phyloP scores from a whole-genome alignment of 2,329 filamentous ascomycete genomes.

The Nectriaceae sp. region DNA sequence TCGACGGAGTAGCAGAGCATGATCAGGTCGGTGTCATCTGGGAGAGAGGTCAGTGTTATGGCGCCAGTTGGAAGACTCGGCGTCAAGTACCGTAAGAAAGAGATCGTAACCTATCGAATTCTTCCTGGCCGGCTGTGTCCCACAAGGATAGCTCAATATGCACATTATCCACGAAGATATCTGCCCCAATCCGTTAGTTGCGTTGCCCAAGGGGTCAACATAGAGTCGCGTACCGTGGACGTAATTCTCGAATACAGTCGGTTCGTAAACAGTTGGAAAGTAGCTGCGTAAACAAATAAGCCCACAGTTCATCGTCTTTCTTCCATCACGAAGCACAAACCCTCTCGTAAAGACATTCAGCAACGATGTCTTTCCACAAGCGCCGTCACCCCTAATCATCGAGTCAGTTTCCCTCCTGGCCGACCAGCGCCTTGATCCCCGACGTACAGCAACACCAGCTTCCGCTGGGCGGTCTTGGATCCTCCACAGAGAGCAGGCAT shows the following conservation, averaged over 20 bases:
- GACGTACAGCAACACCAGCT: constrained; percentile 84
- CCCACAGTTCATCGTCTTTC: too few species aligned
- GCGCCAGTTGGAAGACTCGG: not conserved
- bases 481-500: constrained; percentile 60
- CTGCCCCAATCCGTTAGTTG: constrained; percentile 44
- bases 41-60: constrained; percentile 4
- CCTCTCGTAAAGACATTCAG: constrained; percentile 98
- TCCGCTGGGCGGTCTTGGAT: constrained; percentile 87
- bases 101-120: constrained; percentile 94
- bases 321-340: constrained; percentile 49
- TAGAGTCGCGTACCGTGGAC: constrained; percentile 73
- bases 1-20: constrained; percentile 99
- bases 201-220: not conserved
- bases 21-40: constrained; percentile 89
- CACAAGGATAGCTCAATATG: constrained; percentile 97
- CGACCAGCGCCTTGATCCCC: not conserved
- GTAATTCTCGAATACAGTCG: constrained; percentile 98
- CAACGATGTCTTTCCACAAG: constrained; percentile 94
- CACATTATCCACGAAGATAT: constrained; percentile 96
- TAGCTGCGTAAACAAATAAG: constrained; percentile 60
- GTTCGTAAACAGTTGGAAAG: constrained; percentile 97
- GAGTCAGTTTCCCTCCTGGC: constrained; percentile 13
- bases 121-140: constrained; percentile 98
- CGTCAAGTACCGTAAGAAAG: constrained; percentile 77
- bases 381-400: constrained; percentile 78